Conservation (phyloP, 371 early-diverging fungal genomes). For the Mucor saturninus region DNA sequence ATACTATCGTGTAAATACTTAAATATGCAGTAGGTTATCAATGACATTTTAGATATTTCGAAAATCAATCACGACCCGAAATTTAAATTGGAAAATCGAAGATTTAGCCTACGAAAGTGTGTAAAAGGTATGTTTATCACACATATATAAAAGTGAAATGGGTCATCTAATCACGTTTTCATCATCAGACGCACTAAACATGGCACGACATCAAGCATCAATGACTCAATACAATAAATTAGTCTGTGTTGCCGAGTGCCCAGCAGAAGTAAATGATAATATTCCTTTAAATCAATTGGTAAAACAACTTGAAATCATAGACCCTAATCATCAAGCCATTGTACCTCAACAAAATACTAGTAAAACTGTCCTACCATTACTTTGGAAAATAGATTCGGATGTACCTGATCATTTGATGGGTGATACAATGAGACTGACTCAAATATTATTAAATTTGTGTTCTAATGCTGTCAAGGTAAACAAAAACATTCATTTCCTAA, state of each 20-base stretch:
- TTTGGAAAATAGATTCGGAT: slow-evolving; percentile 61
- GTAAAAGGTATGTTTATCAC: slow-evolving; percentile 51
- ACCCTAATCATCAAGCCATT: background rate
- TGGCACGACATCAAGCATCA: slow-evolving; percentile 58
- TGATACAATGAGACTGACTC: slow-evolving; percentile 63
- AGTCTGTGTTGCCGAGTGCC: slow-evolving; percentile 56
- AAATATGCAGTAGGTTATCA: slow-evolving; percentile 36
- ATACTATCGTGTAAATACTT: background rate
- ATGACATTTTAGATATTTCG: slow-evolving; percentile 65
- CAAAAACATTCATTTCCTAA: background rate
- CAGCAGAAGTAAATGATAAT: slow-evolving; percentile 55
- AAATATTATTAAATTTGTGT: slow-evolving; percentile 63
- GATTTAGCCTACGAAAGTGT: slow-evolving; percentile 62
- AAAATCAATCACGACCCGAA: slow-evolving; percentile 66
- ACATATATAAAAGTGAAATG: background rate
- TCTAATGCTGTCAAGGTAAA: slow-evolving; percentile 66
- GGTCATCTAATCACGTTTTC: background rate
- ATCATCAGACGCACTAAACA: slow-evolving; percentile 49
- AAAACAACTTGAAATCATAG: slow-evolving; percentile 21
- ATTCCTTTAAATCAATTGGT: slow-evolving; percentile 47
- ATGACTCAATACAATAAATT: slow-evolving; percentile 45
- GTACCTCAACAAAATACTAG: slow-evolving; percentile 17
- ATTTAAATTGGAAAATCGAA: slow-evolving; percentile 59
- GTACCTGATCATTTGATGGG: slow-evolving; percentile 63
- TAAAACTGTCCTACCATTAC: slow-evolving; percentile 52